Evolutionary conservation across 2,329 filamentous ascomycete genomes (phyloP).

Genomic region (Verticillium albo-atrum): DNA sequence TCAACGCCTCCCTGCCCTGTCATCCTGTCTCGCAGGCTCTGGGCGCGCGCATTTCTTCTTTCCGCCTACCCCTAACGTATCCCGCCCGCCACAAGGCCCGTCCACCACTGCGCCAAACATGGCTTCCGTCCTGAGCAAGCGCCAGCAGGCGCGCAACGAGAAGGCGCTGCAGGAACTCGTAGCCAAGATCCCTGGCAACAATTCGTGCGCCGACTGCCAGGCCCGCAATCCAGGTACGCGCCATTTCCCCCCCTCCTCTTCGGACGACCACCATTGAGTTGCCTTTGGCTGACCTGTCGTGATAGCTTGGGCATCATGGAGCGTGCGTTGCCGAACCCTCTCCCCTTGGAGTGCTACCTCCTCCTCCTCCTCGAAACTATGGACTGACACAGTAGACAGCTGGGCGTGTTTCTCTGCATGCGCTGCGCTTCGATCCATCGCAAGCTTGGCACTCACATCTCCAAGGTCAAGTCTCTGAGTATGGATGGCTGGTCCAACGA

Average conservation of each 20-base stretch:
- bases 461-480: constrained; percentile 96
- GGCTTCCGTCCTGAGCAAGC: constrained; percentile 80
- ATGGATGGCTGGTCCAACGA: constrained; percentile 98
- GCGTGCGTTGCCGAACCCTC: constrained; percentile 52
- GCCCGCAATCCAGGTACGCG: constrained; percentile 79
- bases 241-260: constrained; percentile 1
- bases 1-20: background rate
- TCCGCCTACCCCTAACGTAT: background rate
- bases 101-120: constrained; percentile 36
- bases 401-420: constrained; percentile 97
- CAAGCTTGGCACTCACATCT: constrained; percentile 95
- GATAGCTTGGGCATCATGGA: constrained; percentile 94
- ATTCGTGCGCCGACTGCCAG: constrained; percentile 88
- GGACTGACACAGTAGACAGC: constrained; percentile 38
- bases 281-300: constrained; percentile 7
- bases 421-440: constrained; percentile 93
- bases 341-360: background rate
- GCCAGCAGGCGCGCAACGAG: constrained; percentile 97
- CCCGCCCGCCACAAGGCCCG: background rate
- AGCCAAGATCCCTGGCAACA: constrained; percentile 78
- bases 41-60: background rate
- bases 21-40: background rate
- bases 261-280: background rate
- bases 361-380: constrained; percentile 5
- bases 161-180: constrained; percentile 86